Base-by-base conservation (phyloP, 805 yeast species). In the Candida tallmaniae region DNA sequence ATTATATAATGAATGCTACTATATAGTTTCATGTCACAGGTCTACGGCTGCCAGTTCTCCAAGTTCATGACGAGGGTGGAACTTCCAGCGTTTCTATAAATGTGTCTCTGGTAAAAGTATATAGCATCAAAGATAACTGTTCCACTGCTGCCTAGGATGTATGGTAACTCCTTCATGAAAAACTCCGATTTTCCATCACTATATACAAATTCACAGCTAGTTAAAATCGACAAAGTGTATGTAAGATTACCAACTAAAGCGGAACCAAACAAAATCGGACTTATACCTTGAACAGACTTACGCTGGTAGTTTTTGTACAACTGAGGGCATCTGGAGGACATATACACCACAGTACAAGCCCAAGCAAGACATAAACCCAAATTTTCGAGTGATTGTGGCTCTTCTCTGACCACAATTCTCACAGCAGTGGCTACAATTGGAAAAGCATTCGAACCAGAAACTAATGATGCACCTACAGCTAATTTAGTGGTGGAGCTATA, bases 261-360 rank as follows among this genome's bases (percentile, higher is more conserved):
- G 13, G 90, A 76, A 8, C 75, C 75, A 55, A 89, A 89, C 16
- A 88, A 65, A 29, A 83, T 57, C 15, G 94, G 86, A 1, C 96
- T 83, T 2, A 88, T 67, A 2, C 96, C 97, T 22, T 82, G 80
- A 0, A 94, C 93, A 1, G 96, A 84, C 52, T 84, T 83, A 25
- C 96, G 68, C 34, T 63, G 47, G 53, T 76, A 80, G 58, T 89
- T 89, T 54, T 83, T 87, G 51, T 72, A 62, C 32, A 89, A 63
- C 52, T 89, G 97, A 1, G 97, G 97, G 30, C 87, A 55, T 41
- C 97, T 70, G 3, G 96, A 83, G 8, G 78, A 64, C 29, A 87
- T 71, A 52, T 90, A 89, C 35, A 85, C 76, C 4, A 59, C 46
- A 0, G 95, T 84, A 42, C 95, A 86, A 2, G 70, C 46, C 94